Conservation (phyloP, 2,329 filamentous ascomycete genomes). For the Fusarium hainanense region DNA sequence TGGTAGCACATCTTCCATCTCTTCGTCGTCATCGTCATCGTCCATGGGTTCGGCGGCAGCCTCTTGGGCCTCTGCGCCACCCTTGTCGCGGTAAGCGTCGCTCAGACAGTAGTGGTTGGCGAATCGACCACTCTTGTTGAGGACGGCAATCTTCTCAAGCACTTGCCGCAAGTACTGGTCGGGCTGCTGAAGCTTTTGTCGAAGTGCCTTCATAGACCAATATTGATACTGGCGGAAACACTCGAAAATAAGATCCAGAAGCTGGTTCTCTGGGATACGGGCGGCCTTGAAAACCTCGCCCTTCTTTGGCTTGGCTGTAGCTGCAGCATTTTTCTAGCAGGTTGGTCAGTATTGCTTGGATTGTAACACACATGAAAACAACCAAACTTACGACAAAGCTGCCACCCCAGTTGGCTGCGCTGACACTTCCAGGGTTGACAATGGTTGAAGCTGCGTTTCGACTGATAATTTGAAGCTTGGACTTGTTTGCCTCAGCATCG, state of each 20-base stretch:
- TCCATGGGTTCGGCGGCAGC: constrained; percentile 67
- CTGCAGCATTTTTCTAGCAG: constrained; percentile 63
- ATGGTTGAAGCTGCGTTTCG: constrained; percentile 62
- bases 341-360: constrained; percentile 34
- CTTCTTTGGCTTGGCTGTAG: constrained; percentile 67
- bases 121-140: constrained; percentile 86
- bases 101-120: constrained; percentile 88
- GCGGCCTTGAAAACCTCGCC: constrained; percentile 82
- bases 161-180: constrained; percentile 92
- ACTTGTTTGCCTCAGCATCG: constrained; percentile 62
- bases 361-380: not conserved
- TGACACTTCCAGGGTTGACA: constrained; percentile 65
- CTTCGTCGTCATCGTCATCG: constrained; percentile 71
- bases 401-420: constrained; percentile 53
- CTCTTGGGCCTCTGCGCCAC: constrained; percentile 60
- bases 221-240: constrained; percentile 89
- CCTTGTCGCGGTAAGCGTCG: constrained; percentile 60
- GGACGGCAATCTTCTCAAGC: constrained; percentile 82
- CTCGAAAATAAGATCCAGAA: constrained; percentile 85
- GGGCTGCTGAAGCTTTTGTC: constrained; percentile 81
- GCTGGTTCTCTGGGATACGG: constrained; percentile 88
- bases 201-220: constrained; percentile 92
- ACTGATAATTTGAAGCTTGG: constrained; percentile 63
- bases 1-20: constrained; percentile 81
- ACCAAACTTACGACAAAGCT: constrained; percentile 68